Evolutionary conservation across 441 rosid species (phyloP).

Genomic region (Omphalea diandra): DNA sequence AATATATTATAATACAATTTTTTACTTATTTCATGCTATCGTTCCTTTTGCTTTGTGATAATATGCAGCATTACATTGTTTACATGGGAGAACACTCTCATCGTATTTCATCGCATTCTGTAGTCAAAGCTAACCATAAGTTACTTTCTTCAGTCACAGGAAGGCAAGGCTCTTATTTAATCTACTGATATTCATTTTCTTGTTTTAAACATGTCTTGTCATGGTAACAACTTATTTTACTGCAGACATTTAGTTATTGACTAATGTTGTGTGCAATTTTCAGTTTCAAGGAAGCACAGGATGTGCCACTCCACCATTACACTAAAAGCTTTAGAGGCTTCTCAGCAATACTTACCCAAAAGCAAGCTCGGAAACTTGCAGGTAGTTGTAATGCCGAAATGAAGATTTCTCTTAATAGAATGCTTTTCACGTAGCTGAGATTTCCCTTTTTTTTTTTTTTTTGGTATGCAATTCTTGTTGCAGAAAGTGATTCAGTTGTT

Average conservation of each 20-base stretch:
- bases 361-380: slow-evolving; percentile 39
- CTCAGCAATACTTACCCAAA: slow-evolving; percentile 45
- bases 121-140: slow-evolving; percentile 39
- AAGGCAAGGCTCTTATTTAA: slow-evolving; percentile 31
- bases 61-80: slow-evolving; percentile 48
- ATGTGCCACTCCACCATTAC: slow-evolving; percentile 42
- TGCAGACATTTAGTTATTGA: not conserved
- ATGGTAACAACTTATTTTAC: no score
- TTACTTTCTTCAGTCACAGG: slow-evolving; percentile 41
- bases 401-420: not conserved
- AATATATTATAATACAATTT: not conserved
- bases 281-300: slow-evolving; percentile 38
- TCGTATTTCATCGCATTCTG: slow-evolving; percentile 40
- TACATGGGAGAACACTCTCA: slow-evolving; percentile 51
- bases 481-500: slow-evolving; percentile 38
- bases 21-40: not conserved
- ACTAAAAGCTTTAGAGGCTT: slow-evolving; percentile 52
- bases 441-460: not conserved
- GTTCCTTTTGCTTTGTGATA: not conserved
- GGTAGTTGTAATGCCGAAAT: slow-evolving; percentile 23
- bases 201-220: no score
- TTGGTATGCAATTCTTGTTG: not conserved
- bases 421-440: not conserved
- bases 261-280: slow-evolving; percentile 8
- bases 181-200: no score